Base-by-base conservation (phyloP, 164 flowering plant genomes). In the Berberis thunbergii region DNA sequence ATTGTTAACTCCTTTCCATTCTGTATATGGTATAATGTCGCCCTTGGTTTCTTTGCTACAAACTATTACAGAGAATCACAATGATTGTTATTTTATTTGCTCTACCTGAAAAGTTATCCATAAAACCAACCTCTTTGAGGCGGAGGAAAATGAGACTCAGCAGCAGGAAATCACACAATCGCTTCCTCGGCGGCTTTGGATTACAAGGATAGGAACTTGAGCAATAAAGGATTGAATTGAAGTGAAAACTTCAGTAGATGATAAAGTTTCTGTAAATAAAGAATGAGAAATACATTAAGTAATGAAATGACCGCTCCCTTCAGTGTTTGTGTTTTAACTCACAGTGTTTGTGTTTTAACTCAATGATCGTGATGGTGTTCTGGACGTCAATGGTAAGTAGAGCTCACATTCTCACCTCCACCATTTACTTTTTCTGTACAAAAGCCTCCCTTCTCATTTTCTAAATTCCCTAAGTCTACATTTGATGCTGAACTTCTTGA, bases 281-380 rank as follows among this genome's bases (percentile, higher is more conserved):
- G 78, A 79, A 72, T 68, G 59, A 61, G 62, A 62, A 64, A 68
- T 76, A 71, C 74, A 76, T 54, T 50, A 54, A 60, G 26, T 26
- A 39, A 45, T 61, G 39, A 42, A 62, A 48, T 62, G 62, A 56
- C 66, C 56, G 52, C 59, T 43, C 49, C 67, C 59, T 59, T 62
- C 60, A 60, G 39, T 63, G 46, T 57, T 74, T 57, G 52, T 62
- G 75, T 59, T 70, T 61, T 62, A 69, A 69, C 26, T 76, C 78
- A 74, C 60, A 60, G 39, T 63, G 46, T 57, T 74, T 57, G 52
- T 62, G 75, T 59, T 70, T 61, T 62, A 69, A 69, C 26, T 76
- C 78, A 74, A 75, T 67, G 75, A 8, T 74, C 73, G 64, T 70
- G 62, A 66, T 72, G 77, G 62, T 61, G 69, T 60, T 68, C 65